These are phyloP conservation scores for Pelargonium myrrhifolium DNA, from an alignment of 441 rosid species.

Conservation along the genomic window DNA sequence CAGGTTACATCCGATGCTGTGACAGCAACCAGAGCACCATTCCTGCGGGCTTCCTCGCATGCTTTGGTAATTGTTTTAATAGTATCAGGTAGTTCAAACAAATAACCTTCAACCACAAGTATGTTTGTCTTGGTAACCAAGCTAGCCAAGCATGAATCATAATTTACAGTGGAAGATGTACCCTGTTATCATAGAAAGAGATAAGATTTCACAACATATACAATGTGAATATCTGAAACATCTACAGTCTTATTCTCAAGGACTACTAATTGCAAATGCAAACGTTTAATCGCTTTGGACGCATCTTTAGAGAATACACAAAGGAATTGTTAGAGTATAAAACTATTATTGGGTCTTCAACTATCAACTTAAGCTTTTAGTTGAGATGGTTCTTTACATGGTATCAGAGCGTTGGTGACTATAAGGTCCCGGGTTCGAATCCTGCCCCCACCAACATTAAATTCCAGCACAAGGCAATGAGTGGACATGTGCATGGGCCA, in stretches of 20 bases:
- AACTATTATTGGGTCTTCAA: no score
- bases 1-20: constrained; percentile 93
- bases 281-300: not conserved
- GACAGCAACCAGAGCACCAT: constrained; percentile 78
- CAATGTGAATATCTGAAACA: not conserved
- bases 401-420: no score
- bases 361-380: no score
- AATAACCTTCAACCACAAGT: constrained; percentile 85
- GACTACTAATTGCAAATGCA: not conserved
- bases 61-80: constrained; percentile 73
- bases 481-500: no score
- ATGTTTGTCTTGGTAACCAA: constrained; percentile 64
- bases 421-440: no score
- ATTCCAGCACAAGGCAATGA: no score
- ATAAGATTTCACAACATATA: not conserved
- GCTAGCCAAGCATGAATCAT: constrained; percentile 64
- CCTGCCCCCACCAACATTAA: no score
- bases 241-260: not conserved
- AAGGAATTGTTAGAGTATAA: not conserved
- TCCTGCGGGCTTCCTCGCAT: constrained; percentile 73
- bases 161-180: constrained; percentile 68
- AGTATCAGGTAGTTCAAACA: constrained; percentile 88
- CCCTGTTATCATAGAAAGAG: constrained; percentile 43
- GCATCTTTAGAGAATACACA: not conserved
- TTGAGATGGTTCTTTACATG: no score